Conservation (phyloP, 495 filamentous ascomycete genomes). For the Aspergillus heteromorphus region DNA sequence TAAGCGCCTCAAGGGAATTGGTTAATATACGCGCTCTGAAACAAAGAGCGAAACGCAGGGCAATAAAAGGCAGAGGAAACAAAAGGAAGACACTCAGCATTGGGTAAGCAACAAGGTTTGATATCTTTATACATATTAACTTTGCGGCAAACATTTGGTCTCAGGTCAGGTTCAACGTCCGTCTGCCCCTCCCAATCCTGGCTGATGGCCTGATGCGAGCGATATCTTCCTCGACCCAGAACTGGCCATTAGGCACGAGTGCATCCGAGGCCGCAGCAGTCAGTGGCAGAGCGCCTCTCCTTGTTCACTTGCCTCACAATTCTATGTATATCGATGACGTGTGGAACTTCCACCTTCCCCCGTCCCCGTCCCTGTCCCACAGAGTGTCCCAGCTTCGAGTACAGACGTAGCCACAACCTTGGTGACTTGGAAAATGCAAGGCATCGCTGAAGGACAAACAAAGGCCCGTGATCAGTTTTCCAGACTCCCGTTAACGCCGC, state of each 20-base stretch:
- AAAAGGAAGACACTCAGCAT: background rate
- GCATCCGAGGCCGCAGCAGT: slow-evolving; percentile 1
- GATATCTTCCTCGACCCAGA: background rate
- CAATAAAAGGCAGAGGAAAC: background rate
- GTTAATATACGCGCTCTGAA: background rate
- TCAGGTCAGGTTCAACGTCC: slow-evolving; percentile 4
- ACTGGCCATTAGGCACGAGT: slow-evolving; percentile 13
- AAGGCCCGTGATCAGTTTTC: slow-evolving; percentile 7
- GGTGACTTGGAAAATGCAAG: background rate
- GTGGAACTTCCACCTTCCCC: background rate
- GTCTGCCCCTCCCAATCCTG: slow-evolving; percentile 2
- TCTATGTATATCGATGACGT: background rate
- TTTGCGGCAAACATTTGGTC: background rate
- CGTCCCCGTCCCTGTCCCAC: background rate
- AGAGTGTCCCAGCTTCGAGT: background rate
- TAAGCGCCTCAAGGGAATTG: slow-evolving; percentile 7
- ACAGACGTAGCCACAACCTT: background rate
- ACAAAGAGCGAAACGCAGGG: background rate
- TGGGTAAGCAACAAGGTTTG: background rate
- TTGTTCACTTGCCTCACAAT: slow-evolving; percentile 2
- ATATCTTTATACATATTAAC: slow-evolving; percentile 1
- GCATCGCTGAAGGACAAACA: background rate
- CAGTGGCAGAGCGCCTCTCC: background rate
- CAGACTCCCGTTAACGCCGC: slow-evolving; percentile 12
- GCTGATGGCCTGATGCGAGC: background rate